These are phyloP conservation scores for Suhomyces yuchorum DNA, from an alignment of 1,139 yeast species.

Conservation along the genomic window DNA sequence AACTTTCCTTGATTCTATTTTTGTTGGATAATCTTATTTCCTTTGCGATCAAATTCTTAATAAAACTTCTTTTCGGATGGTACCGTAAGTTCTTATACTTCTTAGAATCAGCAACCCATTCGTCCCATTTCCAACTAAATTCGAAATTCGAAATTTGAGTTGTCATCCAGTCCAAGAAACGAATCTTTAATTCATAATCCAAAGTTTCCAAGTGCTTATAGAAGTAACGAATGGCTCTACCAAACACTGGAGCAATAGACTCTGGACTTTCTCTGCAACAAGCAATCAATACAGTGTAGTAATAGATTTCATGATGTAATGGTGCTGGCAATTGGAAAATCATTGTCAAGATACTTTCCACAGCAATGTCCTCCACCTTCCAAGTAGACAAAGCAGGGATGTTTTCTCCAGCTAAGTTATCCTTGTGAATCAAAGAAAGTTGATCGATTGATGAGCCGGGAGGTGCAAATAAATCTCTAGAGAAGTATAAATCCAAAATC, in stretches of 20 bases:
- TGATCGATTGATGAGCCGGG: conserved; percentile 84
- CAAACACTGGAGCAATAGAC: conserved; percentile 93
- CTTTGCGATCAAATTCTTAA: conserved; percentile 77
- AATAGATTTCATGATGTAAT: conserved; percentile 72
- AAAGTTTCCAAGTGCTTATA: conserved; percentile 67
- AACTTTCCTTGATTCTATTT: conserved; percentile 69
- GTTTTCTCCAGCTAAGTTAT: conserved; percentile 43
- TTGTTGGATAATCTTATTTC: conserved; percentile 78
- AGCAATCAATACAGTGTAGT: conserved; percentile 83
- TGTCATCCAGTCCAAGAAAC: conserved; percentile 90
- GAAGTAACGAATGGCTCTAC: conserved; percentile 86
- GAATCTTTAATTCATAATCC: conserved; percentile 73
- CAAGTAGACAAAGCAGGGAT: conserved; percentile 63
- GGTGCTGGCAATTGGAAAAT: conserved; percentile 74
- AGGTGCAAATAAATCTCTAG: conserved; percentile 70
- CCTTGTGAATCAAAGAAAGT: conserved; percentile 44
- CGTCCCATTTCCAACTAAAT: conserved; percentile 98
- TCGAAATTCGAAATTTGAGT: conserved; percentile 92
- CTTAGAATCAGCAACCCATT: conserved; percentile 72
- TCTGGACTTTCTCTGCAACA: conserved; percentile 87
- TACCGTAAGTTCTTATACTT: conserved; percentile 39
- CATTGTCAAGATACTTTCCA: conserved; percentile 79
- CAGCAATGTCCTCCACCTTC: conserved; percentile 89
- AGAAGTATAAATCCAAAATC: conserved; percentile 73
- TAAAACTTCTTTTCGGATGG: conserved; percentile 77